Evolutionary conservation across 1,139 yeast genomes (phyloP).

Genomic region (Candida sp.): DNA sequence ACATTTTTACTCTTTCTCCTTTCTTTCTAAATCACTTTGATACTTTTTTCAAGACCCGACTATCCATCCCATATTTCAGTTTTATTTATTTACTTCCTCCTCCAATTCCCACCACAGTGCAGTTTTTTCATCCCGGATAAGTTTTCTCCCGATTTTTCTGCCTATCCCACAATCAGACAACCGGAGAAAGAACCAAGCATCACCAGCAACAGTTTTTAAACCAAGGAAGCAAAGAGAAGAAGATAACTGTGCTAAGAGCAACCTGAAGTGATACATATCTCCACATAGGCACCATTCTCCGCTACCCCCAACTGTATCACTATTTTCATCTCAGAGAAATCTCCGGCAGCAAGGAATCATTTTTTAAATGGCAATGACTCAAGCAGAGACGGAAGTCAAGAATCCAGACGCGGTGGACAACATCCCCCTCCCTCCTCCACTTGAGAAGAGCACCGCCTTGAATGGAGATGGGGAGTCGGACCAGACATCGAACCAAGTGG

Average conservation of each 20-base stretch:
- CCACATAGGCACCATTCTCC: background rate
- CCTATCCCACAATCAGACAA: background rate
- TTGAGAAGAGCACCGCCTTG: background rate
- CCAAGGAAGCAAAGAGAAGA: background rate
- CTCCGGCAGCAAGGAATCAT: background rate
- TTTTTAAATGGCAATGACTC: conserved; percentile 3
- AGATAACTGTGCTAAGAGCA: background rate
- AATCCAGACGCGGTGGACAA: conserved; percentile 4
- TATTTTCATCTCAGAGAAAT: background rate
- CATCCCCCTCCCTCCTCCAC: conserved; percentile 4
- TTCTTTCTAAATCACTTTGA: background rate
- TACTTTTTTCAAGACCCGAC: background rate
- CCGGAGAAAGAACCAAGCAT: background rate
- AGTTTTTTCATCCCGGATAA: background rate
- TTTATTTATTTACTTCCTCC: background rate
- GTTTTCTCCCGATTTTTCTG: conserved; percentile 1
- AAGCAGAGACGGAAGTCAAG: conserved; percentile 7
- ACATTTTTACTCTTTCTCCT: background rate
- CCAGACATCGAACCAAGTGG: conserved; percentile 5
- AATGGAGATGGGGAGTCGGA: conserved; percentile 7
- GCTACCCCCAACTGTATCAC: no score
- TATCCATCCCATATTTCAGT: background rate
- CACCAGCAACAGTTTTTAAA: background rate
- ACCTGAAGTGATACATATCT: background rate
- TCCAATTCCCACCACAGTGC: background rate